Evolutionary conservation across 2,329 filamentous ascomycete genomes (phyloP).

Genomic region (Calonectria naviculata): DNA sequence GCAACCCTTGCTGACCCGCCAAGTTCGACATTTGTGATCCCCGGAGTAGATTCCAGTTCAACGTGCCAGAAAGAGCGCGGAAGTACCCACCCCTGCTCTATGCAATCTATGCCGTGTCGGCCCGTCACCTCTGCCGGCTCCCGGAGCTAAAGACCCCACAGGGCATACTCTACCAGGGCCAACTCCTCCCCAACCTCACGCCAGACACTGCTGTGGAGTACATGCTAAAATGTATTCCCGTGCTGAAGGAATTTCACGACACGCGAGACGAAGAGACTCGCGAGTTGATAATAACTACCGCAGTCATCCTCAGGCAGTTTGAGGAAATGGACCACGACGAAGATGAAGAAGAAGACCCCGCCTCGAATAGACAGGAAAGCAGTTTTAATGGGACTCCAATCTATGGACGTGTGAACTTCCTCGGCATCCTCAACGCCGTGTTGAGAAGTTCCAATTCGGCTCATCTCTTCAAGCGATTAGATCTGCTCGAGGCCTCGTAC

Average conservation of each 20-base stretch:
- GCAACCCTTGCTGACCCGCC: rapidly evolving
- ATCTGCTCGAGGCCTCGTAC: constrained; percentile 26
- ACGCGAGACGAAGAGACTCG: constrained; percentile 29
- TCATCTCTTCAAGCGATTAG: constrained; percentile 24
- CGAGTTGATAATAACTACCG: constrained; percentile 28
- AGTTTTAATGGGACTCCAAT: neutral
- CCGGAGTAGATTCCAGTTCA: constrained; percentile 17
- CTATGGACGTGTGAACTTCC: constrained; percentile 27
- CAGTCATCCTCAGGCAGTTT: constrained; percentile 31
- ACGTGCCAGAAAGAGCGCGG: constrained; percentile 30
- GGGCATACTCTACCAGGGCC: constrained; percentile 27
- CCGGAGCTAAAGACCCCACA: constrained; percentile 18
- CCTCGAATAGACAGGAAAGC: neutral
- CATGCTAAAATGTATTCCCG: constrained; percentile 31
- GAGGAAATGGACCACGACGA: constrained; percentile 35
- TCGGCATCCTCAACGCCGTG: constrained; percentile 29
- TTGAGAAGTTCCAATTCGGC: constrained; percentile 27
- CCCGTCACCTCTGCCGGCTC: constrained; percentile 20
- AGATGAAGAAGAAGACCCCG: constrained; percentile 25
- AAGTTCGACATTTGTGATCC: constrained; percentile 34
- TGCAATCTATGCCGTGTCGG: constrained; percentile 30
- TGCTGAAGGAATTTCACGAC: constrained; percentile 32
- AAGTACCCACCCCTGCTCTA: constrained; percentile 27
- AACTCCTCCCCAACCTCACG: constrained; percentile 19
- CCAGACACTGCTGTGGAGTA: constrained; percentile 29